phyloP scores from a whole-genome alignment of 345 rosid species.

The Dovyalis caffra region DNA sequence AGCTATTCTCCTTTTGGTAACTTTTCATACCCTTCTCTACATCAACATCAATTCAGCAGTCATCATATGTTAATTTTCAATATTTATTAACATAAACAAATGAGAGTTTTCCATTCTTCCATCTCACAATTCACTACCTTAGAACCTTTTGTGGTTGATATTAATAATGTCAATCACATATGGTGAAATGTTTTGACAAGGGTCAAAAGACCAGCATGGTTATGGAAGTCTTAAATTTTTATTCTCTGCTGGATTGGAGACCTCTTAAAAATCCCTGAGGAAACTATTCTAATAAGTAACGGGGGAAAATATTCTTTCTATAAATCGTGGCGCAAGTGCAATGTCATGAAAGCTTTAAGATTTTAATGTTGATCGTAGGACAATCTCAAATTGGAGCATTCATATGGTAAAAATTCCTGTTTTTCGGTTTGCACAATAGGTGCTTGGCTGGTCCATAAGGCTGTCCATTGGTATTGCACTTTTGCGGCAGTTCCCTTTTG shows the following conservation, averaged over 20 bases:
- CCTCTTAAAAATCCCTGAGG: not conserved
- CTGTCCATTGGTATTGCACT: not conserved
- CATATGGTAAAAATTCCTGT: not conserved
- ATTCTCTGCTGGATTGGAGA: not conserved
- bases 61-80: not conserved
- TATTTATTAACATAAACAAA: not conserved
- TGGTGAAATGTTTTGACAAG: not conserved
- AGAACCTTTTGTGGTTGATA: not conserved
- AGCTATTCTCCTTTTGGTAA: slow-evolving; percentile 98
- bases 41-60: not conserved
- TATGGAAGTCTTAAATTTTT: not conserved
- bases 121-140: not conserved
- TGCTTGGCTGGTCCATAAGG: not conserved
- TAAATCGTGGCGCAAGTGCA: not conserved
- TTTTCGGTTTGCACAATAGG: not conserved
- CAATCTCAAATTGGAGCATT: not conserved
- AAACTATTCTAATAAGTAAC: no score
- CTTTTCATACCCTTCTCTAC: slow-evolving; percentile 6
- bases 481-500: not conserved
- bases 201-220: not conserved
- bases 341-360: not conserved
- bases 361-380: not conserved
- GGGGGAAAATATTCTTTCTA: no score
- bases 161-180: not conserved
- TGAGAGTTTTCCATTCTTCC: not conserved